Conservation (phyloP, 768 basidiomycete genomes). For the Mycena alexandri region DNA sequence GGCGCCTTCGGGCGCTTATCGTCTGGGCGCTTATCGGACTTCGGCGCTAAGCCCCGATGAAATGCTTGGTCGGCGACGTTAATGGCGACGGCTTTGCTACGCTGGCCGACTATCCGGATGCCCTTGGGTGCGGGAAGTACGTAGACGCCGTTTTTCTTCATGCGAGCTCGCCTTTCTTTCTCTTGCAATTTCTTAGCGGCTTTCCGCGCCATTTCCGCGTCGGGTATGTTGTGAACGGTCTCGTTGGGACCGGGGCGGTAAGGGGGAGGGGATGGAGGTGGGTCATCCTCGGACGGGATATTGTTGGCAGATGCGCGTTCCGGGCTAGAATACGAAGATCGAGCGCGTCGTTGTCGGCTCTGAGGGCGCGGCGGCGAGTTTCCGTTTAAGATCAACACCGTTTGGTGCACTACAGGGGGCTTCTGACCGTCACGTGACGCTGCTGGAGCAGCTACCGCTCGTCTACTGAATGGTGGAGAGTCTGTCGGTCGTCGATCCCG, state of each 20-base stretch:
- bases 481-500: slow-evolving; percentile 44
- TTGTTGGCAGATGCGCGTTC: neutral
- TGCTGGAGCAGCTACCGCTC: neutral
- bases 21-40: slow-evolving; percentile 2
- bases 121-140: slow-evolving; percentile 52
- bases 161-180: slow-evolving; percentile 45
- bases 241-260: slow-evolving; percentile 14
- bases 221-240: slow-evolving; percentile 27
- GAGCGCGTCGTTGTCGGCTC: slow-evolving; percentile 14
- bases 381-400: neutral
- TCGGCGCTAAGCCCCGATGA: slow-evolving; percentile 55
- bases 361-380: neutral
- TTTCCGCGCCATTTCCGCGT: slow-evolving; percentile 38
- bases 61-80: slow-evolving; percentile 60
- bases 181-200: slow-evolving; percentile 46
- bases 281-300: neutral
- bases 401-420: slow-evolving; percentile 8
- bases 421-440: neutral
- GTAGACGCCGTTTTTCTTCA: slow-evolving; percentile 50
- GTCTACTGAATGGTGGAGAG: neutral
- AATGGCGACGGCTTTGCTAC: slow-evolving; percentile 33
- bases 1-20: no score
- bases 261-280: neutral
- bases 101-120: slow-evolving; percentile 47
- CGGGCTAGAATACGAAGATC: slow-evolving; percentile 10